Evolutionary conservation across 768 basidiomycete species (phyloP).

Genomic region (Neoboletus subvelutipes): DNA sequence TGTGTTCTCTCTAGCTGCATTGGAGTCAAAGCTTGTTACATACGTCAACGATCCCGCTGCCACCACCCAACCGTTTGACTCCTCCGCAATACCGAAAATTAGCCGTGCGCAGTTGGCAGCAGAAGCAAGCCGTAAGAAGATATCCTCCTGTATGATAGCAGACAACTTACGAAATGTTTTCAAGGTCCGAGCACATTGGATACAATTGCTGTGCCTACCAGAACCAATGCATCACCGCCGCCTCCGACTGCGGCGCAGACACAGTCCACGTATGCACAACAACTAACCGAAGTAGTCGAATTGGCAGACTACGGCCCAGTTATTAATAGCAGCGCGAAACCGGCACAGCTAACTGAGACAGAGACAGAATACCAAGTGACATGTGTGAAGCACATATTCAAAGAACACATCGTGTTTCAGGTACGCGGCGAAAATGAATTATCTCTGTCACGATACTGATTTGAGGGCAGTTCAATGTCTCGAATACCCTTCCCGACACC

Average conservation of each 20-base stretch:
- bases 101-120: conserved; percentile 90
- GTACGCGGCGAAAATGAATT: conserved; percentile 40
- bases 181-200: conserved; percentile 84
- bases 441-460: conserved; percentile 5
- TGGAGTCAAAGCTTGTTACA: conserved; percentile 90
- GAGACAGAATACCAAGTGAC: conserved; percentile 98
- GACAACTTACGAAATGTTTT: conserved; percentile 7
- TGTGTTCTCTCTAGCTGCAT: conserved; percentile 83
- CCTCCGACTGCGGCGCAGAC: conserved; percentile 84
- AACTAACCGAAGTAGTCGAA: conserved; percentile 85
- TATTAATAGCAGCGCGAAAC: conserved; percentile 79
- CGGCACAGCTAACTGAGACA: conserved; percentile 85
- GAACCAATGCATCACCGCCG: conserved; percentile 57
- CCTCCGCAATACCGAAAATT: conserved; percentile 86
- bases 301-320: conserved; percentile 82
- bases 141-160: conserved; percentile 4
- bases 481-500: conserved; percentile 94
- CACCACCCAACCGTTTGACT: conserved; percentile 74
- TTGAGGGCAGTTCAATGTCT: conserved; percentile 81
- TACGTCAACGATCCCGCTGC: conserved; percentile 86
- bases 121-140: conserved; percentile 75
- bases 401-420: conserved; percentile 96
- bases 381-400: conserved; percentile 96
- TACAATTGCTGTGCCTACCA: conserved; percentile 74
- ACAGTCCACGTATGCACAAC: conserved; percentile 83